These are phyloP conservation scores for Fusarium abutilonis DNA, from an alignment of 2,329 filamentous ascomycete genomes.

Conservation along the genomic window DNA sequence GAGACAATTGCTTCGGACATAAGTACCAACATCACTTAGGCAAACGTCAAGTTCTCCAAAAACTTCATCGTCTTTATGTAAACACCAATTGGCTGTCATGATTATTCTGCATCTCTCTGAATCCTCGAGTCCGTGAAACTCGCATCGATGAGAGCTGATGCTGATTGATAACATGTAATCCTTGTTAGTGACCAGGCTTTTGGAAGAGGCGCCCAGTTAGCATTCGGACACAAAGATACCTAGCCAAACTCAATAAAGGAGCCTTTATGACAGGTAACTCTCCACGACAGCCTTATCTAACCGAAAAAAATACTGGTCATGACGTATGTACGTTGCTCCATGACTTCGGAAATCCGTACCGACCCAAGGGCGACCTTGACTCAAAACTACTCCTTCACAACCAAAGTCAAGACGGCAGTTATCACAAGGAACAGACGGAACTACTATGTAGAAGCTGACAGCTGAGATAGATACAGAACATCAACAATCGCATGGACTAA, in stretches of 20 bases:
- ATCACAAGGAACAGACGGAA: slow-evolving; percentile 3
- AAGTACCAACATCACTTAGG: slow-evolving; percentile 12
- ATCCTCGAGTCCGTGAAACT: no score
- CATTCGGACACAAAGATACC: slow-evolving; percentile 9
- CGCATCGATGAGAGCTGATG: slow-evolving; percentile 3
- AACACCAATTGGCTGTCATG: neutral
- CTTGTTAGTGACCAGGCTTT: slow-evolving; percentile 6
- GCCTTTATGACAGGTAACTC: slow-evolving; percentile 14
- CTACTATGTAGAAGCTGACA: slow-evolving; percentile 14
- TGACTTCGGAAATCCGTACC: slow-evolving; percentile 5
- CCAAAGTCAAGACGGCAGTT: neutral
- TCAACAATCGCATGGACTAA: neutral
- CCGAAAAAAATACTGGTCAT: slow-evolving; percentile 2
- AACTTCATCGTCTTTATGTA: slow-evolving; percentile 7
- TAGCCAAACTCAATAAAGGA: slow-evolving; percentile 3
- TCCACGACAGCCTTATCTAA: slow-evolving; percentile 15
- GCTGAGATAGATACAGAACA: neutral
- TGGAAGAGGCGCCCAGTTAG: slow-evolving; percentile 11
- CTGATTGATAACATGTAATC: slow-evolving; percentile 23
- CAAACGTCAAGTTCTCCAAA: slow-evolving; percentile 15
- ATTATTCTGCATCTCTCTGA: neutral
- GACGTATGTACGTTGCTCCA: slow-evolving; percentile 23
- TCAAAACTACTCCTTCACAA: slow-evolving; percentile 7
- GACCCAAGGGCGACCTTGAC: slow-evolving; percentile 16
- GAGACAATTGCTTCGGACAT: slow-evolving; percentile 10